Percentiles rank a stretch among this genome's conserved stretches.
Evolutionary conservation across 352 stramenopile species (phyloP).

Genomic region (Pythium utonaiense): DNA sequence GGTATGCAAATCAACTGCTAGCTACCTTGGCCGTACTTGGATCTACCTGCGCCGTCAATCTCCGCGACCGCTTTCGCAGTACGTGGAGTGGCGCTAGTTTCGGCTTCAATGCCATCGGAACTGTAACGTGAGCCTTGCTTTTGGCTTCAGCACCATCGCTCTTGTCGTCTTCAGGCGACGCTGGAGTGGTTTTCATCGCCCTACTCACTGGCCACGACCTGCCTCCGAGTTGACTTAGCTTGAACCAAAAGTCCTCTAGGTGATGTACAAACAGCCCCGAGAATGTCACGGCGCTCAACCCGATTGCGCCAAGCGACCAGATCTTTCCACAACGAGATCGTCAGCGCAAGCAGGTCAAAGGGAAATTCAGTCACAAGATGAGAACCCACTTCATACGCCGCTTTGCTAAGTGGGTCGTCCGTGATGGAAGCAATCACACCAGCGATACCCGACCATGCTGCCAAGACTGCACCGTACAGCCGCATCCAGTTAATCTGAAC

Average conservation of each 20-base stretch:
- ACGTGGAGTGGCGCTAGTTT: constrained; percentile 17
- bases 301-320: constrained; percentile 58
- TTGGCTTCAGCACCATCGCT: not conserved
- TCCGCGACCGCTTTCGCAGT: constrained; percentile 14
- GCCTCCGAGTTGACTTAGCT: constrained; percentile 18
- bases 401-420: constrained; percentile 40
- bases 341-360: not conserved
- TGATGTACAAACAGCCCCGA: constrained; percentile 43
- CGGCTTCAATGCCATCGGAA: constrained; percentile 2
- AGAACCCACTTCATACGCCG: constrained; percentile 38
- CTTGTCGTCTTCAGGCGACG: not conserved
- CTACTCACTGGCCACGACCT: not conserved
- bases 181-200: not conserved
- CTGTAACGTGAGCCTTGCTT: not conserved
- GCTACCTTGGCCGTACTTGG: not conserved
- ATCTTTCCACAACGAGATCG: constrained; percentile 19
- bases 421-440: constrained; percentile 33
- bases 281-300: constrained; percentile 33
- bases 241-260: constrained; percentile 52
- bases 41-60: not conserved
- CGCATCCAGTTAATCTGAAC: constrained; percentile 51
- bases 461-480: constrained; percentile 37
- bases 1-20: not conserved
- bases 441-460: constrained; percentile 37
- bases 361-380: not conserved